Evolutionary conservation across 2,329 filamentous ascomycete genomes (phyloP), one percentile per base, ranked within the genome.

Genomic region (Sporothrix brunneoviolacea): DNA sequence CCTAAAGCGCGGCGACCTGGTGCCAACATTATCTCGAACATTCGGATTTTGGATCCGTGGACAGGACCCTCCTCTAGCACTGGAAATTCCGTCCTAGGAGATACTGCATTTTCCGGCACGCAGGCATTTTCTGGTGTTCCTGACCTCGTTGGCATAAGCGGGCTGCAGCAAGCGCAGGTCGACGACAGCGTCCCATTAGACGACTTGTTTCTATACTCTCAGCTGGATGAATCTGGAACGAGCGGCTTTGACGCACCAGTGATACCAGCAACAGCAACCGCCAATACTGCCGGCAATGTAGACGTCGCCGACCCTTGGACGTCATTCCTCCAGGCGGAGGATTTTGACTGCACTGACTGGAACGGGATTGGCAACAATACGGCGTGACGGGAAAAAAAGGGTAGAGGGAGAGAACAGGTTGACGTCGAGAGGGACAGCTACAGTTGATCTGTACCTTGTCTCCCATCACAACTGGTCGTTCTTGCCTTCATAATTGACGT

Each of bases 31-130:
- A 38, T 50, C 33, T 19, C 39, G 8, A 3, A 44, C 22, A 50
- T 50, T 16, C 35, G 24, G n/a, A 41, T 48, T 10, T 16, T 48
- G 35, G 45, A 48, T 24, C 27, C 36, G 10, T 48, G 45, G 45
- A 39, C 36, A 7, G 36, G 35, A 18, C 27, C 45, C 12, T 13
- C 38, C 24, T 19, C 8, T 32, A n/a, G 32, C 35, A n/a, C 38
- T 15, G 15, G 24, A 32, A 6, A 24, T 16, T n/a, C 35, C 33
- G 21, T 45, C 15, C 15, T 27, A 33, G 12, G 28, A 33, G 13
- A 4, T 3, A 36, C 12, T 3, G 42, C 15, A 13, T 21, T 19
- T 4, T 12, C 27, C 5, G 21, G 21, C 24, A 10, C 4, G 4
- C 35, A 18, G 3, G 42, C 21, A 13, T n/a, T 19, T 4, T 15